Percentiles rank a stretch among this genome's conserved stretches.
phyloP scores from a whole-genome alignment of 805 yeast species.

The Suhomyces xylopsoci region DNA sequence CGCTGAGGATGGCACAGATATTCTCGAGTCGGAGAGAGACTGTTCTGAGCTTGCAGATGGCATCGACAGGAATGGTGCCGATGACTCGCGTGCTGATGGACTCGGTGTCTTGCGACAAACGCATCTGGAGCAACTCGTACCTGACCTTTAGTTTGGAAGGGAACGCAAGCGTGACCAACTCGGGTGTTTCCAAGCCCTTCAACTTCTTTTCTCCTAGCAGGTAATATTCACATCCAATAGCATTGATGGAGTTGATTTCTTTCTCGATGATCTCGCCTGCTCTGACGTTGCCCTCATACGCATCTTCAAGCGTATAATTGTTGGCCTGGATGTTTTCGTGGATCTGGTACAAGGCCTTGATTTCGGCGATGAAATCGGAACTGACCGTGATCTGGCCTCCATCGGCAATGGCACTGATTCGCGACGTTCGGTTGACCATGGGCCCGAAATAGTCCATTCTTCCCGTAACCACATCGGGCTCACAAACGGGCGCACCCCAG shows the following conservation, averaged over 20 bases:
- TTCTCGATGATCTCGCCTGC: conserved; percentile 59
- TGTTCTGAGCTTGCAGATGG: conserved; percentile 50
- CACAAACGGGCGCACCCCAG: conserved; percentile 98
- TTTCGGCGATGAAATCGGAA: conserved; percentile 73
- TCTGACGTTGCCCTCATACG: conserved; percentile 43
- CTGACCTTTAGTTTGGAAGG: conserved; percentile 65
- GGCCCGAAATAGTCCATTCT: conserved; percentile 99
- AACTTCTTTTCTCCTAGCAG: conserved; percentile 83
- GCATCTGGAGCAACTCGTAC: conserved; percentile 40
- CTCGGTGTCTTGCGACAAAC: conserved; percentile 17
- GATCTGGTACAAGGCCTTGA: conserved; percentile 52
- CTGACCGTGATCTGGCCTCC: conserved; percentile 97
- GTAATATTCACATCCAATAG: conserved; percentile 64
- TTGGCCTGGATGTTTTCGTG: conserved; percentile 39
- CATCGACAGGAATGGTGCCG: conserved; percentile 42
- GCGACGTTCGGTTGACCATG: conserved; percentile 92
- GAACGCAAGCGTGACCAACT: conserved; percentile 73
- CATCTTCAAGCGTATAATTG: conserved; percentile 28
- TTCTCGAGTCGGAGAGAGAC: conserved; percentile 57
- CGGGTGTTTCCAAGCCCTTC: conserved; percentile 94
- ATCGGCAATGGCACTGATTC: conserved; percentile 92
- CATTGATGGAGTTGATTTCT: conserved; percentile 63
- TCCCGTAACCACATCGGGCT: conserved; percentile 87
- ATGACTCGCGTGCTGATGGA: conserved; percentile 35
- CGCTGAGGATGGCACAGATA: conserved; percentile 49